Evolutionary conservation across 768 basidiomycete genomes (phyloP), one percentile per base, ranked within the genome.

Genomic region (Calocybe cyanea): DNA sequence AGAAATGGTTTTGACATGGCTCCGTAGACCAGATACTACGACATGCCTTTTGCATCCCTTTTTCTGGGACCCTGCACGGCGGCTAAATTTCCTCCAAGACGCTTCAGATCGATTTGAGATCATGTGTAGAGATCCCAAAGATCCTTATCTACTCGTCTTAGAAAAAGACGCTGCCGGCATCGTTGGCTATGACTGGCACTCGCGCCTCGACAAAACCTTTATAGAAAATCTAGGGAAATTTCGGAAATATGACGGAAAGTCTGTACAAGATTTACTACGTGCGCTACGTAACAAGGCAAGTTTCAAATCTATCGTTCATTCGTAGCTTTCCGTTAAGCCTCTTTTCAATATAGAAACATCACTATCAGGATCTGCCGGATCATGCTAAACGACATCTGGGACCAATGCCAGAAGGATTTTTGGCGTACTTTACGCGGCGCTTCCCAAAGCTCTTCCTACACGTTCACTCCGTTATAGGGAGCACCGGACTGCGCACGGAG

Each of bases 31-130:
- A 1, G 86, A 93, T 53, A 95, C 94, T 6, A 80, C 78, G 10
- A 80, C 80, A n/a, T 88, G 87, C 63, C 73, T 98, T 15, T 69
- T 87, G 17, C 95, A 98, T 67, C 96, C 96, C 0, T 95, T 89
- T 74, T 99, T 97, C 72, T 99, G 96, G 96, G 85, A 92, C 44
- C 70, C 93, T 0, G 84, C 77, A 7, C 81, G 87, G 46, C 78
- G 95, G 33, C 69, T 99, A 4, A 82, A 78, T 41, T 99, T 99
- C 76, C 72, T 99, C n/a, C 94, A 95, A 64, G 96, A 98, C 52
- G 91, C 93, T 0, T 96, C 93, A 0, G 95, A 98, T 65, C 81
- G 94, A 4, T 99, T 98, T 63, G 96, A 98, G 65, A 93, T 93
- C 61, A 95, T 98, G 92, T 88, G 85, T 54, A 81, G 92, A 23